Evolutionary conservation across 305 asterid species (phyloP).

Genomic region (Fraxinus baroniana): DNA sequence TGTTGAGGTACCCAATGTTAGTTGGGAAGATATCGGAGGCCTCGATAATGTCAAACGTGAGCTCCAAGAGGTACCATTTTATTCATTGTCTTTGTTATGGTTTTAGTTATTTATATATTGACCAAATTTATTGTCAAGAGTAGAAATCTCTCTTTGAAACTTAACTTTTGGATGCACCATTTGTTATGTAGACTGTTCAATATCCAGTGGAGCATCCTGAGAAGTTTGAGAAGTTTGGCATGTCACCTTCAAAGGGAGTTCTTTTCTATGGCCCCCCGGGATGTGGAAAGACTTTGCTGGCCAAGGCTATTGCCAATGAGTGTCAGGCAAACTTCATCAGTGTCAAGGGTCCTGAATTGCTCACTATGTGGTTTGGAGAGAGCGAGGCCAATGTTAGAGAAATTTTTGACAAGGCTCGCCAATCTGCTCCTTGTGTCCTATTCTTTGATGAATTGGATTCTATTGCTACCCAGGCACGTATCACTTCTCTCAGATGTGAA

Average conservation of each 20-base stretch:
- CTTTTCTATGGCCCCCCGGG: slow-evolving; percentile 95
- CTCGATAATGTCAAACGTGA: slow-evolving; percentile 65
- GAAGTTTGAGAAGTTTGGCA: slow-evolving; percentile 91
- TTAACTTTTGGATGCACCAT: slow-evolving; percentile 10
- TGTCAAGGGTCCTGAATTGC: slow-evolving; percentile 86
- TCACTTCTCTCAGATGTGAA: not conserved
- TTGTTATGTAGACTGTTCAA: slow-evolving; percentile 72
- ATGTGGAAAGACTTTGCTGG: slow-evolving; percentile 85
- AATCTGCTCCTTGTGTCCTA: slow-evolving; percentile 90
- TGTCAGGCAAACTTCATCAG: slow-evolving; percentile 95
- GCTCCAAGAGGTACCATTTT: slow-evolving; percentile 53
- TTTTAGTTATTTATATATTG: no score
- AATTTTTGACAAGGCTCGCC: slow-evolving; percentile 88
- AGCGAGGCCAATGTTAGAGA: slow-evolving; percentile 94
- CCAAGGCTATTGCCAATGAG: slow-evolving; percentile 93
- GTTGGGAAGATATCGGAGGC: slow-evolving; percentile 66
- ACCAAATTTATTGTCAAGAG: not conserved
- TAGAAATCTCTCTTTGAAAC: not conserved
- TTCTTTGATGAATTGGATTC: slow-evolving; percentile 92
- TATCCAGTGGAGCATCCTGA: slow-evolving; percentile 98
- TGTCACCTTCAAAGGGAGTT: slow-evolving; percentile 97
- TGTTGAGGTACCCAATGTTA: slow-evolving; percentile 60
- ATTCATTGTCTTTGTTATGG: not conserved
- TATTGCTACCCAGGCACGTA: slow-evolving; percentile 80
- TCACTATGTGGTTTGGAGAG: slow-evolving; percentile 98